Evolutionary conservation across 2,329 filamentous ascomycete genomes (phyloP).

Genomic region (Penicillium sp.): DNA sequence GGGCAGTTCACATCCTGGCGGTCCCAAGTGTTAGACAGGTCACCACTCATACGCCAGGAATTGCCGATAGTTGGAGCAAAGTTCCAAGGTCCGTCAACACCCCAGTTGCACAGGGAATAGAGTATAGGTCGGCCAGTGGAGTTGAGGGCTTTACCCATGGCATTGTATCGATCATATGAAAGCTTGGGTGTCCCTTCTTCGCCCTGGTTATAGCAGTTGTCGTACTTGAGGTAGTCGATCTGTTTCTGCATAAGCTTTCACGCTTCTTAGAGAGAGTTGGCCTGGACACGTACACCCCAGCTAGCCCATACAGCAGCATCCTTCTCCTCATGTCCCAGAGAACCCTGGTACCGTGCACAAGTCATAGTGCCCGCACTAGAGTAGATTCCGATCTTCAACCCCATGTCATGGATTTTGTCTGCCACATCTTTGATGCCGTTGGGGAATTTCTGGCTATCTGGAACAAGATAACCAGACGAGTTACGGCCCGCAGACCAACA

Average conservation of each 20-base stretch:
- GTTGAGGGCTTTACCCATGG: constrained; percentile 50
- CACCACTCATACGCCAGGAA: constrained; percentile 48
- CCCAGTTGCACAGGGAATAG: constrained; percentile 54
- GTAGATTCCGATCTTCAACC: constrained; percentile 56
- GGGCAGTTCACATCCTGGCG: constrained; percentile 44
- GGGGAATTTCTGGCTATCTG: constrained; percentile 47
- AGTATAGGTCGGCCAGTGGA: constrained; percentile 47
- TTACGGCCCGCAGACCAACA: constrained; percentile 52
- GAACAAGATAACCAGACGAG: constrained; percentile 43
- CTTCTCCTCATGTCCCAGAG: constrained; percentile 50
- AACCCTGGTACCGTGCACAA: constrained; percentile 41
- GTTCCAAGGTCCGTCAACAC: constrained; percentile 49
- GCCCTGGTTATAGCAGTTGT: constrained; percentile 58
- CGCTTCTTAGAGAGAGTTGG: background rate
- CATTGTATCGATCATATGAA: constrained; percentile 49
- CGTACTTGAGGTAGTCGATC: constrained; percentile 53
- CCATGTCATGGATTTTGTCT: constrained; percentile 48
- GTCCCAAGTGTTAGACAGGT: constrained; percentile 49
- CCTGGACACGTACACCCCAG: constrained; percentile 45
- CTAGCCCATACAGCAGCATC: constrained; percentile 54
- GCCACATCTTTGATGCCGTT: constrained; percentile 50
- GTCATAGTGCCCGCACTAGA: constrained; percentile 37
- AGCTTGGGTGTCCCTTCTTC: constrained; percentile 49
- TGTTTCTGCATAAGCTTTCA: background rate
- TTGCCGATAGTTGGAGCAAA: constrained; percentile 51